Base-by-base conservation (phyloP, 495 filamentous ascomycete species). In the Wilcoxina mikolae region DNA sequence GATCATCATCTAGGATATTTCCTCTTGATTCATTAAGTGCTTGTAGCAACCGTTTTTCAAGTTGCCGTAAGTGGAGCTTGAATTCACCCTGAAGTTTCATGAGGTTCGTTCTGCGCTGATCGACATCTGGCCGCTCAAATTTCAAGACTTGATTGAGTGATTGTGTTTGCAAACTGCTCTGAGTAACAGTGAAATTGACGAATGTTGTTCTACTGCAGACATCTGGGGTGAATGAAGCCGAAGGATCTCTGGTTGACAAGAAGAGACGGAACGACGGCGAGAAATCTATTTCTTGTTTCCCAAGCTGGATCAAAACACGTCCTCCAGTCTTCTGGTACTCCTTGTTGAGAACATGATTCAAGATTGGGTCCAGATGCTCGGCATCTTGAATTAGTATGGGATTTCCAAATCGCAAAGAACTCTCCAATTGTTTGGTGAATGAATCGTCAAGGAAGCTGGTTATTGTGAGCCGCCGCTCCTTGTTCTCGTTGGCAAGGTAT, bases 281-380 rank as follows among this genome's bases (percentile, higher is more conserved):
- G 70, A 99, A 96, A 70, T 99, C 91, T 54, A 99, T 99, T 68
- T 96, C 89, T 70, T 99, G 93, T 68, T 90, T 95, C 60, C 91
- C 91, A 27, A 99, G 82, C 67, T 96, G 91, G 56, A 96, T 96
- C 45, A 99, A 78, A 33, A 99, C 91, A 76, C 91, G 89, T 12
- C 91, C 91, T 53, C 91, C 91, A n/a, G 91, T 99, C 72, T 88
- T 95, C 68, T 99, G 91, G 68, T 99, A 96, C 64, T 99, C 91
- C 68, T 96, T 96, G 71, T 99, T 99, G 68, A 99, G 79, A 44
- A 99, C 89, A 64, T 99, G 93, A 66, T 95, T 99, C 62, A 99
- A 81, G 50, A 99, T 84, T 4, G 91, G 91, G 65, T 99, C 91
- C 51, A 99, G 70, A 65, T 96, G 85, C 69, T 99, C 91, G 3